A percentile compares a stretch with the other conserved stretches of the same genome.
These are phyloP conservation scores for Chaetomium cochliodes DNA, from an alignment of 495 filamentous ascomycete species.

Conservation along the genomic window DNA sequence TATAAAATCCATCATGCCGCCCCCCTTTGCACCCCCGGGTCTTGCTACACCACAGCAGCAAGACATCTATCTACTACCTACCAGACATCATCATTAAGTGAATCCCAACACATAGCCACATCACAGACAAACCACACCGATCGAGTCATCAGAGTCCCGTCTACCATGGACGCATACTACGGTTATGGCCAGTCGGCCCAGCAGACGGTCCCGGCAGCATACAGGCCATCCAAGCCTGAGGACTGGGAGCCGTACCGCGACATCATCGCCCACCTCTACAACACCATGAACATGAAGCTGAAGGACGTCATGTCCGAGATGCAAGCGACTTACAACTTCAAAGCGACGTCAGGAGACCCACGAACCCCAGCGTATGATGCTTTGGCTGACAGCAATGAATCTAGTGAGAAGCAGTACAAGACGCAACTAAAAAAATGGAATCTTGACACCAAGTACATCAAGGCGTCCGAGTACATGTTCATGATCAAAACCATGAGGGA, in stretches of 20 bases:
- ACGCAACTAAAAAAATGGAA: constrained; percentile 44
- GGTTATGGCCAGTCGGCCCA: constrained; percentile 11
- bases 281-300: constrained; percentile 38
- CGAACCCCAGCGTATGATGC: neutral
- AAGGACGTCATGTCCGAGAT: constrained; percentile 41
- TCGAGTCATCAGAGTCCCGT: neutral
- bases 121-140: neutral
- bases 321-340: constrained; percentile 34
- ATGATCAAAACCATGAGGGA: constrained; percentile 39
- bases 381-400: neutral
- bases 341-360: constrained; percentile 36
- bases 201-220: constrained; percentile 18
- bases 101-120: neutral
- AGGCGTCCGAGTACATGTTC: constrained; percentile 40
- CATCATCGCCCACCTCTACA: constrained; percentile 37
- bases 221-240: constrained; percentile 37
- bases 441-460: constrained; percentile 43
- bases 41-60: constrained; percentile 3
- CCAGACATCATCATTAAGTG: neutral
- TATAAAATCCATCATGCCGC: constrained; percentile 20
- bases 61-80: neutral
- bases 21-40: neutral
- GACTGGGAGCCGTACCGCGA: constrained; percentile 42
- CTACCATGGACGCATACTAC: constrained; percentile 23
- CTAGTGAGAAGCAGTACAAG: constrained; percentile 41